A percentile compares a stretch with the other conserved stretches of the same genome.
Evolutionary conservation across 176 grass and related monocot species (phyloP).

Genomic region (Bromus sterilis): DNA sequence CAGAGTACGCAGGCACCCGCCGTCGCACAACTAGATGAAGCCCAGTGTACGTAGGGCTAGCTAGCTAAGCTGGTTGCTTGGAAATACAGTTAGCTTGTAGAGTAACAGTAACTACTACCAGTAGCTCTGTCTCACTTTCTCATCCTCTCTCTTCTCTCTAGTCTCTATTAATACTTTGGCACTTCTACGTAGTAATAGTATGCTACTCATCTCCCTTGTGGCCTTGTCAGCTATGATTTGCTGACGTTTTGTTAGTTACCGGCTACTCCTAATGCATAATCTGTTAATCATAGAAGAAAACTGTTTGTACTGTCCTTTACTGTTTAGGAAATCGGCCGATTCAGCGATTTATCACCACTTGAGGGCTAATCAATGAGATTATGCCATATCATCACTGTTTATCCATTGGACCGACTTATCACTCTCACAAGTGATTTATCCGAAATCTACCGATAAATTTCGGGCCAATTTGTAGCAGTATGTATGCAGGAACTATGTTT

Average conservation of each 20-base stretch:
- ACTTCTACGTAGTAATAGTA: background rate
- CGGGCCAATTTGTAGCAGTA: too few relatives aligned
- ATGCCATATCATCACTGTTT: too few relatives aligned
- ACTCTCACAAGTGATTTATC: too few relatives aligned
- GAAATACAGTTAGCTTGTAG: background rate
- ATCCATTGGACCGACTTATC: too few relatives aligned
- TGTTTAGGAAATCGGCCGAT: too few relatives aligned
- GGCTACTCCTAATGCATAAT: background rate
- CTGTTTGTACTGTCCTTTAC: too few relatives aligned
- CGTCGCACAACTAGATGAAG: slow-evolving; percentile 54
- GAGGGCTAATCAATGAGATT: too few relatives aligned
- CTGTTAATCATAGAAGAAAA: background rate
- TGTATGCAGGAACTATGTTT: too few relatives aligned
- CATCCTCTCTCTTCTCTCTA: background rate
- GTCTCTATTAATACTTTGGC: too few relatives aligned
- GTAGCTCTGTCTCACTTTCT: background rate
- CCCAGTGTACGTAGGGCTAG: background rate
- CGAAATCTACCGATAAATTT: too few relatives aligned
- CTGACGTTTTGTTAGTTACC: slow-evolving; percentile 4
- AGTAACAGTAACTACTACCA: background rate
- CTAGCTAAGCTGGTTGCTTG: background rate
- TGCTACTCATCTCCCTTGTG: background rate
- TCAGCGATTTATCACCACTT: too few relatives aligned
- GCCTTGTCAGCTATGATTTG: background rate
- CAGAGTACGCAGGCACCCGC: slow-evolving; percentile 26